Percentiles rank a stretch among this genome's conserved stretches.
Conservation (phyloP, 2,329 filamentous ascomycete species). For the Sarocladiaceae sp. region DNA sequence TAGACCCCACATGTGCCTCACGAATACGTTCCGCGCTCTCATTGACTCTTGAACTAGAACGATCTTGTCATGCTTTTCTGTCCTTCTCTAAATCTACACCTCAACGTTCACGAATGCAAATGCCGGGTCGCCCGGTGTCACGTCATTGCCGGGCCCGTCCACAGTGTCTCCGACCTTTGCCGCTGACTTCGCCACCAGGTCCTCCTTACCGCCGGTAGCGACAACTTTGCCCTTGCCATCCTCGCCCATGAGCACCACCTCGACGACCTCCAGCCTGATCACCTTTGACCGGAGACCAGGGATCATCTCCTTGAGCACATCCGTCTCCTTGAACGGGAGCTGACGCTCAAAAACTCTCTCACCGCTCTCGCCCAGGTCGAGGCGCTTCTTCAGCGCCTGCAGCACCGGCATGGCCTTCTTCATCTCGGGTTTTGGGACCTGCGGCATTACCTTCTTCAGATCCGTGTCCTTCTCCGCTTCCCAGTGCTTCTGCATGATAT, state of each 20-base stretch:
- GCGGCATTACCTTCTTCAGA: slow-evolving; percentile 73
- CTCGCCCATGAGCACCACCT: slow-evolving; percentile 11
- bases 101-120: slow-evolving; percentile 8
- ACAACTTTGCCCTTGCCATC: slow-evolving; percentile 11
- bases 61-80: not conserved
- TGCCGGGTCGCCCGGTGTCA: slow-evolving; percentile 7
- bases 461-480: slow-evolving; percentile 57
- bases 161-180: slow-evolving; percentile 10
- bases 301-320: slow-evolving; percentile 71
- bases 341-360: slow-evolving; percentile 73
- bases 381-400: slow-evolving; percentile 75
- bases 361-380: slow-evolving; percentile 63
- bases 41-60: not conserved
- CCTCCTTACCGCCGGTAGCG: slow-evolving; percentile 6
- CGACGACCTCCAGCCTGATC: slow-evolving; percentile 10
- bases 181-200: slow-evolving; percentile 5
- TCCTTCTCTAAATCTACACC: too few relatives aligned
- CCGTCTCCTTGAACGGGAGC: slow-evolving; percentile 78
- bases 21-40: too few relatives aligned
- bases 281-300: slow-evolving; percentile 46
- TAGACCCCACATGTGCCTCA: too few relatives aligned
- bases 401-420: slow-evolving; percentile 99
- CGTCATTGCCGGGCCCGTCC: slow-evolving; percentile 5
- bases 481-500: slow-evolving; percentile 68
- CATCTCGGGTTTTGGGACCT: slow-evolving; percentile 80